Conservation (phyloP, 73 alveolate species). For the Paramecium primaurelia region DNA sequence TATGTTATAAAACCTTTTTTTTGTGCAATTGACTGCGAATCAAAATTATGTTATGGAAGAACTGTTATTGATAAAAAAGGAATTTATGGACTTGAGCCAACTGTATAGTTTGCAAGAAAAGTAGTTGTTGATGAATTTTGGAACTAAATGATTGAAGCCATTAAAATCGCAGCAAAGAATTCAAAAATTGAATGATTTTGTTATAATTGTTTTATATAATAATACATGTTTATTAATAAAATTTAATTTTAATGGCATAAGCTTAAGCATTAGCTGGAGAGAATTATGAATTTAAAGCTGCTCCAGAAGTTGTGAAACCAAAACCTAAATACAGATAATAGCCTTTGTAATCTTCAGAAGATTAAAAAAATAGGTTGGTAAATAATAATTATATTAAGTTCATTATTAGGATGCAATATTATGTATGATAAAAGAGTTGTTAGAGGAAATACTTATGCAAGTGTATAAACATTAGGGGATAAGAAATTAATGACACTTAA, state of each 20-base stretch:
- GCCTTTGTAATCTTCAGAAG: slow-evolving; percentile 4
- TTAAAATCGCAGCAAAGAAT: not conserved
- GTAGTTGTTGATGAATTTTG: not conserved
- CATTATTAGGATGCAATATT: slow-evolving; percentile 64
- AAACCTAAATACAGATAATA: slow-evolving; percentile 48
- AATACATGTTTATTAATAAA: not conserved
- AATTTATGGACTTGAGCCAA: not conserved
- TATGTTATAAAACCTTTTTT: not conserved
- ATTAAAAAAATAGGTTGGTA: not conserved
- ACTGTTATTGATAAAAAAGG: slow-evolving; percentile 5
- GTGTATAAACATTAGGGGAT: slow-evolving; percentile 81
- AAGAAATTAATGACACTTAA: slow-evolving; percentile 59
- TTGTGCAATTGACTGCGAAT: not conserved
- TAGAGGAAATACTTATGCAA: slow-evolving; percentile 95
- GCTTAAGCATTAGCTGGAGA: slow-evolving; percentile 59
- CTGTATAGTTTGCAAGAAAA: not conserved
- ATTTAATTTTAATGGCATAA: not conserved
- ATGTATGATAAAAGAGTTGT: slow-evolving; percentile 91
- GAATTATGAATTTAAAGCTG: slow-evolving; percentile 52
- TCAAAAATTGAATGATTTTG: not conserved
- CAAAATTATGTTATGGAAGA: slow-evolving; percentile 15
- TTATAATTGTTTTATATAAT: not conserved
- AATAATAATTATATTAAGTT: not conserved
- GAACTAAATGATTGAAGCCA: not conserved
- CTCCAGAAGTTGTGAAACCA: slow-evolving; percentile 56